phyloP scores from a whole-genome alignment of 192 early-diverging fungal genomes.

The Podila minutissima region DNA sequence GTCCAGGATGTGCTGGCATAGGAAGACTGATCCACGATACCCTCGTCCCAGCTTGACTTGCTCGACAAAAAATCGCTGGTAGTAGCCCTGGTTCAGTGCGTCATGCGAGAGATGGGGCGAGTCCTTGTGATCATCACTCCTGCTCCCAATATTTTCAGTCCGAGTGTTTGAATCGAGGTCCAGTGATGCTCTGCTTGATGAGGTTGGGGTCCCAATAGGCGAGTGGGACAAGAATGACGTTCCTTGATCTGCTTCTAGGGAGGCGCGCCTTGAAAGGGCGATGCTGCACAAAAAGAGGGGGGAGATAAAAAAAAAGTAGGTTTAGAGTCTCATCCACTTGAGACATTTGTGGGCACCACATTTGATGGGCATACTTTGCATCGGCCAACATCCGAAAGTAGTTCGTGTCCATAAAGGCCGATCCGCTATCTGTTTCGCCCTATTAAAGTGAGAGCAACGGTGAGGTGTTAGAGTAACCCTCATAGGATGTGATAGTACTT shows the following conservation, averaged over 20 bases:
- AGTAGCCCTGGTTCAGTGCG: conserved; percentile 96
- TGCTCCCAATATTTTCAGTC: conserved; percentile 1
- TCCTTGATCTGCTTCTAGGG: conserved; percentile 12
- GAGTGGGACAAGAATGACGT: conserved; percentile 1
- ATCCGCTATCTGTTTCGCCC: conserved; percentile 12
- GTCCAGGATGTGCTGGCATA: conserved; percentile 85
- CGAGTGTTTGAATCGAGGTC: conserved; percentile 16
- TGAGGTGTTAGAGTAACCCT: not conserved
- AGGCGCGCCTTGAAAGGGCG: conserved; percentile 14
- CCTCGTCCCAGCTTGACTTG: conserved; percentile 89
- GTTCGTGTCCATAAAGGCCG: conserved; percentile 60
- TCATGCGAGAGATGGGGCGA: conserved; percentile 62
- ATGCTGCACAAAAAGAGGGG: not conserved
- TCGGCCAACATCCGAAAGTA: conserved; percentile 67
- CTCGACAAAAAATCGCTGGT: conserved; percentile 92
- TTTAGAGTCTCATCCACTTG: not conserved
- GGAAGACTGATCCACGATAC: conserved; percentile 88
- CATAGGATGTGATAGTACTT: not conserved
- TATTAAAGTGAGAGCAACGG: not conserved
- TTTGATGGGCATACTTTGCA: conserved; percentile 28
- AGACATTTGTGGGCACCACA: not conserved
- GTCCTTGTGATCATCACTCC: not conserved
- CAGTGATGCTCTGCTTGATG: conserved; percentile 30
- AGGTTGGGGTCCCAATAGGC: conserved; percentile 26
- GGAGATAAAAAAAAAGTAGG: not conserved